Base-by-base conservation (phyloP, 2,329 filamentous ascomycete genomes). In the Exophiala viscosa region DNA sequence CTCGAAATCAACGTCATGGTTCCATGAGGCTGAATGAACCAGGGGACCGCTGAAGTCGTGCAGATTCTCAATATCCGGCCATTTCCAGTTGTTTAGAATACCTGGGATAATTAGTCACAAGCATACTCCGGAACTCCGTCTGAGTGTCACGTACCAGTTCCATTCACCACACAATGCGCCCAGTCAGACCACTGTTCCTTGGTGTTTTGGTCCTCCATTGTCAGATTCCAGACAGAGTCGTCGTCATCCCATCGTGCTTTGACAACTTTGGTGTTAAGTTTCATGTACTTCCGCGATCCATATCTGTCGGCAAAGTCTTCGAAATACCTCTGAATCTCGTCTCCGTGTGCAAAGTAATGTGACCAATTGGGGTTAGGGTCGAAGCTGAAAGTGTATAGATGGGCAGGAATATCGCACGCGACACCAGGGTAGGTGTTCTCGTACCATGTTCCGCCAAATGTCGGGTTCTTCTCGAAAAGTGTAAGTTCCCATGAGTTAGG, bases 391-490 rank as follows among this genome's bases (percentile, higher is more conserved):
- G 48, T 47, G 15, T 55, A 52, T 14, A 38, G 23, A 32, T 47
- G 52, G 15, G 52, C 14, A 15, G 52, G 52, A 5, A 55, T 51
- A 18, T 52, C 49, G 38, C 49, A 52, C 15, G 49, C 49, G 11
- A 33, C 31, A 31, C 49, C 49, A 0, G 70, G 71, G 45, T 72
- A 73, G 2, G 61, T 59, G 44, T 74, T 74, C 40, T 71, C 71
- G 2, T 71, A 60, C 67, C 66, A 68, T 0, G 71, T 73, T 7
- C 71, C 71, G 8, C 71, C 73, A 17, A 74, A 56, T 14, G 67
- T 65, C 5, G 39, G n/a, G 34, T 68, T 65, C 57, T 70, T 68
- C 60, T 76, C 73, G 48, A 73, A 76, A 48, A 76, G 70, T 0
- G 67, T 64, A 38, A 70, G 62, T 7, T 68, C 66, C 17, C 61